phyloP scores from a whole-genome alignment of 805 yeast genomes.

The Kuraishia ogatae region DNA sequence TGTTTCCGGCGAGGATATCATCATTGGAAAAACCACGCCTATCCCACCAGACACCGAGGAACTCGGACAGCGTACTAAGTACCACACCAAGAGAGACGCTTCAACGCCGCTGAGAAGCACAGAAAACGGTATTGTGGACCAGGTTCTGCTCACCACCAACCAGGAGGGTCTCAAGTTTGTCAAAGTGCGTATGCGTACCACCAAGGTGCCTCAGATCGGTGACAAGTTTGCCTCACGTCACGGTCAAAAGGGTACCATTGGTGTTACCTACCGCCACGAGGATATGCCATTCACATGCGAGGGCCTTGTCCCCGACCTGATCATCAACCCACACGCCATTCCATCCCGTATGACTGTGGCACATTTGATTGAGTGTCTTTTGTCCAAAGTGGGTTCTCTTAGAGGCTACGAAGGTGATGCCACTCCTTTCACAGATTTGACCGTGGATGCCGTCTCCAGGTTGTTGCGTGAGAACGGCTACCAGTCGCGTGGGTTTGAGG shows the following conservation, averaged over 20 bases:
- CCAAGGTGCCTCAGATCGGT: constrained; percentile 98
- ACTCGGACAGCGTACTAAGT: constrained; percentile 96
- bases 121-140: constrained; percentile 97
- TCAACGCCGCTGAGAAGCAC: constrained; percentile 95
- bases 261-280: constrained; percentile 96
- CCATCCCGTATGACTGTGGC: constrained; percentile 99
- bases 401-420: constrained; percentile 99
- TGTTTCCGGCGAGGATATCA: constrained; percentile 97
- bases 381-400: constrained; percentile 89
- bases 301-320: constrained; percentile 95
- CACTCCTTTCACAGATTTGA: constrained; percentile 96
- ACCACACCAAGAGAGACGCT: constrained; percentile 97
- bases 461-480: constrained; percentile 92
- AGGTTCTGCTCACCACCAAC: constrained; percentile 91
- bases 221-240: constrained; percentile 99
- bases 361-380: constrained; percentile 95
- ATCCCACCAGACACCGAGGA: constrained; percentile 99
- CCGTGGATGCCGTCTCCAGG: constrained; percentile 93
- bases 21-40: constrained; percentile 98
- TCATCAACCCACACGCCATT: constrained; percentile 98
- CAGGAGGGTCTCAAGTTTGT: constrained; percentile 98
- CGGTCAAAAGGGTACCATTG: constrained; percentile 99
- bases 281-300: constrained; percentile 97
- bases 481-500: constrained; percentile 97
- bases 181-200: constrained; percentile 97